Evolutionary conservation across 2,329 filamentous ascomycete genomes (phyloP).

Genomic region (Aspergillus japonicus): DNA sequence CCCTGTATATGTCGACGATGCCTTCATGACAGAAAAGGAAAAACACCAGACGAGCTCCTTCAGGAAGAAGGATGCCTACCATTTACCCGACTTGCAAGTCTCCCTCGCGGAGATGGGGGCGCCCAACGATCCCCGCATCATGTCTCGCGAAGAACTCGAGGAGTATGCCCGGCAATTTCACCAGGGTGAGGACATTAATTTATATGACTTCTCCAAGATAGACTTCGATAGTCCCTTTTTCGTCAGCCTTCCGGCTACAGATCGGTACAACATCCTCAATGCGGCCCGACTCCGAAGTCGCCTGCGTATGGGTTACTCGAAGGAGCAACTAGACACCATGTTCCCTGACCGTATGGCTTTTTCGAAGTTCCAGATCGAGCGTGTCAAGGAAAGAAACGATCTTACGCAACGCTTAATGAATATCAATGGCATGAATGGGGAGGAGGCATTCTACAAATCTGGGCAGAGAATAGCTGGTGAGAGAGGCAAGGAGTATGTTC

Average conservation of each 20-base stretch:
- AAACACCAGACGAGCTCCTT: conserved; percentile 73
- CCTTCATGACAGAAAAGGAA: conserved; percentile 76
- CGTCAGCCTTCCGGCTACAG: conserved; percentile 79
- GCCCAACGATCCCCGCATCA: conserved; percentile 89
- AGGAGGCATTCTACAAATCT: conserved; percentile 67
- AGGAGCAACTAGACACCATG: conserved; percentile 94
- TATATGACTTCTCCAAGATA: conserved; percentile 98
- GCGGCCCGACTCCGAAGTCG: conserved; percentile 84
- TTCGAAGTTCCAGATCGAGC: conserved; percentile 91
- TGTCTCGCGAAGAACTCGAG: conserved; percentile 92
- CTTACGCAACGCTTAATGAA: conserved; percentile 94
- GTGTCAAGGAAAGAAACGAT: conserved; percentile 88
- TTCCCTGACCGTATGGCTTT: conserved; percentile 98
- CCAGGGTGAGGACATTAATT: conserved; percentile 78
- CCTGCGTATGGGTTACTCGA: conserved; percentile 91
- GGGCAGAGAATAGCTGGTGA: conserved; percentile 63
- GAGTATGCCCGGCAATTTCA: conserved; percentile 92
- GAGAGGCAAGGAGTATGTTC: conserved; percentile 86
- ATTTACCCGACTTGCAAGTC: conserved; percentile 79
- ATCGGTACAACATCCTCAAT: conserved; percentile 96
- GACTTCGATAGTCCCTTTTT: conserved; percentile 98
- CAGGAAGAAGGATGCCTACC: conserved; percentile 89
- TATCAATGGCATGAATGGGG: conserved; percentile 82
- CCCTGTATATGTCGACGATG: conserved; percentile 87
- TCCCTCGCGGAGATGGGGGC: conserved; percentile 82